Evolutionary conservation across 345 rosid species (phyloP).

Genomic region (Salix exigua): DNA sequence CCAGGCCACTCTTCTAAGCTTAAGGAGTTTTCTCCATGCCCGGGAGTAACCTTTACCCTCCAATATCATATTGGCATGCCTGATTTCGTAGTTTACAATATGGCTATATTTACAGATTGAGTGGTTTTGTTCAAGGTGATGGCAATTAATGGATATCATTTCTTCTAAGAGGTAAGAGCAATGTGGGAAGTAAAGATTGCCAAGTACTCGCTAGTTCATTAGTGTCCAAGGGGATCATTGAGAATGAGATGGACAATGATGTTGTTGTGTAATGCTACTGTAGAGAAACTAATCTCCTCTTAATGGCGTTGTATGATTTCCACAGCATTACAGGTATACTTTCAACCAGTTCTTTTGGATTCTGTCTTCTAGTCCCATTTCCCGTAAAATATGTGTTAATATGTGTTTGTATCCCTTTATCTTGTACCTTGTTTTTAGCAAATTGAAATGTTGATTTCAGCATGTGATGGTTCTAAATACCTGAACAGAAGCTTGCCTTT

Average conservation of each 20-base stretch:
- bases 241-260: slow-evolving; percentile 26
- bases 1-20: too few relatives aligned
- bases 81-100: neutral
- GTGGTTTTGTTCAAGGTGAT: slow-evolving; percentile 42
- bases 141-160: slow-evolving; percentile 50
- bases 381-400: neutral
- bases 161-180: slow-evolving; percentile 39
- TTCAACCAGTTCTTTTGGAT: neutral
- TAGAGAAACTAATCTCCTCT: neutral
- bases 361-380: neutral
- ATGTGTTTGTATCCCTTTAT: neutral
- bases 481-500: neutral
- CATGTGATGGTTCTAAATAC: neutral
- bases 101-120: neutral
- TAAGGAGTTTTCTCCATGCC: too few relatives aligned
- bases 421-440: neutral
- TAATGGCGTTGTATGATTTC: neutral
- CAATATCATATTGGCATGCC: neutral
- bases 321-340: neutral
- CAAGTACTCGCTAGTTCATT: slow-evolving; percentile 52
- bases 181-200: slow-evolving; percentile 35
- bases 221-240: slow-evolving; percentile 41
- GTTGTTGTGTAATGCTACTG: neutral
- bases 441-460: neutral
- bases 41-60: too few relatives aligned